Conservation (phyloP, 805 yeast genomes). For the Cyberlindnera mississippiensis region DNA sequence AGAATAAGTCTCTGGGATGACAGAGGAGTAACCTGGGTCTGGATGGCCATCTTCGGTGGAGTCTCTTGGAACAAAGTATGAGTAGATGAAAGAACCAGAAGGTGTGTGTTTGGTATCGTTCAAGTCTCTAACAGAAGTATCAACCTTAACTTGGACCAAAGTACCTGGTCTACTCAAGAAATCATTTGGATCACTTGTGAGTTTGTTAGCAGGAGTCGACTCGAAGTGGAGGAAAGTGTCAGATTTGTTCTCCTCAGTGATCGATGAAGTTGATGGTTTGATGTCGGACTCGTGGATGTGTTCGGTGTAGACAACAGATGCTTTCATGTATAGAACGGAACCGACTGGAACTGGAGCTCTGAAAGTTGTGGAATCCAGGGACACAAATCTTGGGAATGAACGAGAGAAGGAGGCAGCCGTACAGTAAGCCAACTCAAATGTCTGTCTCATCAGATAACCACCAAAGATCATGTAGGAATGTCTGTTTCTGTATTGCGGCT, state of each 20-base stretch:
- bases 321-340: conserved; percentile 76
- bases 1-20: conserved; percentile 80
- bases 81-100: conserved; percentile 84
- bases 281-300: conserved; percentile 48
- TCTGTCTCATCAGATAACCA: conserved; percentile 87
- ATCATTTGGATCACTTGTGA: conserved; percentile 47
- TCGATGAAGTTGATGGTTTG: conserved; percentile 7
- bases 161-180: conserved; percentile 78
- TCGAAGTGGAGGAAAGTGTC: conserved; percentile 41
- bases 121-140: conserved; percentile 69
- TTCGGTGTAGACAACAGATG: conserved; percentile 83
- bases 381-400: conserved; percentile 82
- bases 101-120: conserved; percentile 58
- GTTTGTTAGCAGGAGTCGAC: conserved; percentile 53
- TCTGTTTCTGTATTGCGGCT: conserved; percentile 93
- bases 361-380: conserved; percentile 87
- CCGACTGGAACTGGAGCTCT: conserved; percentile 96
- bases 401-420: conserved; percentile 85
- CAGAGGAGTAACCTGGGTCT: conserved; percentile 63
- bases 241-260: conserved; percentile 20
- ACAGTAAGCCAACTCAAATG: conserved; percentile 91
- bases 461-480: conserved; percentile 95
- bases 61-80: conserved; percentile 77
- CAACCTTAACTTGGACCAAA: conserved; percentile 84
- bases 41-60: conserved; percentile 28